Evolutionary conservation across 257 asterid genomes (phyloP).

Genomic region (Eustoma russellianum): DNA sequence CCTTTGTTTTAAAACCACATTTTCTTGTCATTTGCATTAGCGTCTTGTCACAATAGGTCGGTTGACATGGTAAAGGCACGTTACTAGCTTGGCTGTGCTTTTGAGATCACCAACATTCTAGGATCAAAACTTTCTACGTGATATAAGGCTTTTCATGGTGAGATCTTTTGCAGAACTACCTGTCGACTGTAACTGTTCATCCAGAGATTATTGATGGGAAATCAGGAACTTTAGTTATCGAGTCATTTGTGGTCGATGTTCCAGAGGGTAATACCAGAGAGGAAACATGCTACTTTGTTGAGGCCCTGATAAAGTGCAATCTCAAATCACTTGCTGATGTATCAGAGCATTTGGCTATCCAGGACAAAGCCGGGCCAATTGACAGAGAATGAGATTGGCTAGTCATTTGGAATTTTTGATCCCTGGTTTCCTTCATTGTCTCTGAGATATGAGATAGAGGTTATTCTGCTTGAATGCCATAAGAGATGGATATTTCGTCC

Average conservation of each 20-base stretch:
- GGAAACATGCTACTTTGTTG: slow-evolving; percentile 71
- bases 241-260: slow-evolving; percentile 78
- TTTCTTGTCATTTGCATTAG: too few species aligned
- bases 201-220: slow-evolving; percentile 70
- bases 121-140: too few species aligned
- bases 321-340: slow-evolving; percentile 82
- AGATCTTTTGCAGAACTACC: slow-evolving; percentile 53
- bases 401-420: slow-evolving; percentile 3
- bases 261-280: slow-evolving; percentile 85
- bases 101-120: too few species aligned
- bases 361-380: slow-evolving; percentile 47
- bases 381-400: slow-evolving; percentile 24
- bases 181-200: slow-evolving; percentile 66
- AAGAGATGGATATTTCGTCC: slow-evolving; percentile 34
- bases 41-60: too few species aligned
- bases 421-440: slow-evolving; percentile 14
- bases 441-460: slow-evolving; percentile 6
- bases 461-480: slow-evolving; percentile 17
- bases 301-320: slow-evolving; percentile 84
- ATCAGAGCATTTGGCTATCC: slow-evolving; percentile 62
- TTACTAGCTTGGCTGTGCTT: too few species aligned
- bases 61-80: too few species aligned
- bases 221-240: slow-evolving; percentile 74
- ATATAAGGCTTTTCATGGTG: background rate
- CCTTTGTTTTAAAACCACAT: too few species aligned